phyloP scores from a whole-genome alignment of 345 rosid genomes.

The Capsella bursapastoris region DNA sequence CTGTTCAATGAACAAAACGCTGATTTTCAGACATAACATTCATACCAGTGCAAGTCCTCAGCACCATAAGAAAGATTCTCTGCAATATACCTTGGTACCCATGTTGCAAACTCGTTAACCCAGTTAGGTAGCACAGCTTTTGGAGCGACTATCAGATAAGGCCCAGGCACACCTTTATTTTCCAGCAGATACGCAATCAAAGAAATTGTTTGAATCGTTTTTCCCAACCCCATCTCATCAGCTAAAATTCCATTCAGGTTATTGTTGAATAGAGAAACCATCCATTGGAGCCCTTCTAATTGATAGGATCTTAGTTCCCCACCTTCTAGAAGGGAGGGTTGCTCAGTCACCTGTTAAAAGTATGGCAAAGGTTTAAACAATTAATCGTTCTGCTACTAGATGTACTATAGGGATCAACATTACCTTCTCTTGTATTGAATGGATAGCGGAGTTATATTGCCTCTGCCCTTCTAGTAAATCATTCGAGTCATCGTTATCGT shows the following conservation, averaged over 20 bases:
- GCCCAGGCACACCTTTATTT: conserved; percentile 84
- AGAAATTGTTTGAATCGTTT: conserved; percentile 96
- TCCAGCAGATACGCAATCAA: conserved; percentile 89
- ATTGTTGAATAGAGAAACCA: conserved; percentile 96
- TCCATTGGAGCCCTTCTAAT: conserved; percentile 99
- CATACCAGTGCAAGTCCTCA: not conserved
- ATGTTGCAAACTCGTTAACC: conserved; percentile 89
- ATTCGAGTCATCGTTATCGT: conserved; percentile 74
- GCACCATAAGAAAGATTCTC: not conserved
- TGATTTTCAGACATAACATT: conserved; percentile 17
- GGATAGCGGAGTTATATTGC: conserved; percentile 95
- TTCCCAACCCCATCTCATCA: conserved; percentile 99
- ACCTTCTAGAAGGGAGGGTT: conserved; percentile 88
- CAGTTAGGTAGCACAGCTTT: conserved; percentile 99
- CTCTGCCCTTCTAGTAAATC: conserved; percentile 98
- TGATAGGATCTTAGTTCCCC: conserved; percentile 94
- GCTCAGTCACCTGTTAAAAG: conserved; percentile 83
- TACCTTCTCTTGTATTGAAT: conserved; percentile 95
- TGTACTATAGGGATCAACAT: conserved; percentile 10
- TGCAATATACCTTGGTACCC: conserved; percentile 79
- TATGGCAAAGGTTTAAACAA: conserved; percentile 10
- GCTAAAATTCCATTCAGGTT: conserved; percentile 98
- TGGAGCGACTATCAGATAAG: conserved; percentile 98
- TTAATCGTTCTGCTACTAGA: conserved; percentile 10
- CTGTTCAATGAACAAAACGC: conserved; percentile 51